Evolutionary conservation across 2,329 filamentous ascomycete genomes (phyloP).

Genomic region (Botrytis tulipae): DNA sequence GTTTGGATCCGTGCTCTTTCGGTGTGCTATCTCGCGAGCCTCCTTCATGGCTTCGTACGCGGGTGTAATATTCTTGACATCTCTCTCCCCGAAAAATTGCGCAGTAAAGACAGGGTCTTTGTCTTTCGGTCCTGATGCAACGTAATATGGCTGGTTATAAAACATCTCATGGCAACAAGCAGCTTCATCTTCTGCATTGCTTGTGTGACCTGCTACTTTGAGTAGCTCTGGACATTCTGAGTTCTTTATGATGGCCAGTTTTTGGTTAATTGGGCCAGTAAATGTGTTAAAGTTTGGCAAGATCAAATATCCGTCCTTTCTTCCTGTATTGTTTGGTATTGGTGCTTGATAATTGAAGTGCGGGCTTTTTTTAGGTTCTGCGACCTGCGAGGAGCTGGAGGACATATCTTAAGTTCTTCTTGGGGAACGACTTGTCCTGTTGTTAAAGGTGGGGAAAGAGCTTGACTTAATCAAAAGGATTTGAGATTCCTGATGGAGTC

Average conservation of each 20-base stretch:
- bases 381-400: background rate
- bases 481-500: background rate
- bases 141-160: background rate
- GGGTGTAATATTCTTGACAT: background rate
- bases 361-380: background rate
- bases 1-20: background rate
- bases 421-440: background rate
- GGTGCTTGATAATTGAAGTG: background rate
- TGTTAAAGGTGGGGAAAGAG: background rate
- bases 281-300: background rate
- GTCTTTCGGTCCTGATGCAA: background rate
- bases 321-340: too few species aligned
- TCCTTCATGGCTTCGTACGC: conserved; percentile 6
- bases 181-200: background rate
- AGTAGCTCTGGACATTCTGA: background rate
- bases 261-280: background rate
- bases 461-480: background rate
- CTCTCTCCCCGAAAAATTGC: background rate
- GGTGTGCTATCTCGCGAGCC: background rate
- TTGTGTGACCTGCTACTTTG: background rate
- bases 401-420: background rate
- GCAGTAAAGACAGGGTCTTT: background rate
- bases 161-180: background rate
- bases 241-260: background rate
- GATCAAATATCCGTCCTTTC: background rate